Conservation (phyloP, 164 flowering plant genomes). For the Stephania japonica region DNA sequence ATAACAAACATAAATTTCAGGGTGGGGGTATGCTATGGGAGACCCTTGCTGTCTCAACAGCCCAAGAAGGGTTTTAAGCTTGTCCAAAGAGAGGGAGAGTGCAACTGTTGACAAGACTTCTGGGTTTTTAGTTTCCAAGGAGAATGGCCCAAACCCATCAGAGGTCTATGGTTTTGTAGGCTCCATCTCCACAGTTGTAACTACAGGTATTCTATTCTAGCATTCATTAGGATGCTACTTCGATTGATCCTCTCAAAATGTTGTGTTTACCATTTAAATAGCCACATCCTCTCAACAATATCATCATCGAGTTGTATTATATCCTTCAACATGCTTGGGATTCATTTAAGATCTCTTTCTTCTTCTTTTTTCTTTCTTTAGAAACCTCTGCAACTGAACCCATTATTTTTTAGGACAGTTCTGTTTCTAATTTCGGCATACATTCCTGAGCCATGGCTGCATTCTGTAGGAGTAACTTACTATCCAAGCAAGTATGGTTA, state of each 20-base stretch:
- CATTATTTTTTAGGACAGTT: slow-evolving; percentile 32
- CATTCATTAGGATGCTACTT: no score
- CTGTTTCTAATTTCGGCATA: slow-evolving; percentile 82
- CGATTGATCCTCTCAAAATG: no score
- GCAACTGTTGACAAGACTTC: slow-evolving; percentile 38
- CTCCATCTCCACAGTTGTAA: slow-evolving; percentile 68
- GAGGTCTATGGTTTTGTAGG: slow-evolving; percentile 96
- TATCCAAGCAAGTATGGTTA: slow-evolving; percentile 68
- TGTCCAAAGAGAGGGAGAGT: slow-evolving; percentile 60
- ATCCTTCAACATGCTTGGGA: no score
- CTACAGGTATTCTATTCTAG: slow-evolving; percentile 51
- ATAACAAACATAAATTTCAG: no score
- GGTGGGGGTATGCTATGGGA: slow-evolving; percentile 34
- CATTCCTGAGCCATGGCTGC: slow-evolving; percentile 76
- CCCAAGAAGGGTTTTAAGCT: slow-evolving; percentile 63
- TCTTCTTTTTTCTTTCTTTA: no score
- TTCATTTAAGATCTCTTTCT: no score
- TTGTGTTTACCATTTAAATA: no score
- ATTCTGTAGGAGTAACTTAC: slow-evolving; percentile 63
- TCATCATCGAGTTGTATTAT: no score
- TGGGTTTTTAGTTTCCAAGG: no score
- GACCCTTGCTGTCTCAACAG: slow-evolving; percentile 63
- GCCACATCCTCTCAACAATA: no score
- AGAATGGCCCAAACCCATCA: no score
- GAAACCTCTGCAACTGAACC: not conserved